A percentile compares a stretch with the other conserved stretches of the same genome.
Conservation (phyloP, 495 filamentous ascomycete species). For the Beverwykella pulmonaria region DNA sequence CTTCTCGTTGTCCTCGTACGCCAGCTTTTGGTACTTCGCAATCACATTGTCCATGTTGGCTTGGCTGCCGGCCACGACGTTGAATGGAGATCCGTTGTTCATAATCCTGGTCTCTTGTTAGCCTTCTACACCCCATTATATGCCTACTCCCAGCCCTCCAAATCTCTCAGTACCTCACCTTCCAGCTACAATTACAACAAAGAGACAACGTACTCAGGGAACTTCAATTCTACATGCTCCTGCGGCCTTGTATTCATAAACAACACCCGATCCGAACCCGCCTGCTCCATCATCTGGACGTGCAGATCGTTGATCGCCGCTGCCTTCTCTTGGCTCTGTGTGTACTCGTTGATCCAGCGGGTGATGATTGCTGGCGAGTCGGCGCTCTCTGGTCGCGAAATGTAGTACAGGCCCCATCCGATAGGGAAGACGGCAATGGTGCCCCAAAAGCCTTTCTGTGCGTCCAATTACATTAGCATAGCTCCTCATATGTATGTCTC, state of each 20-base stretch:
- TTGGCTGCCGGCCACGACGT: constrained; percentile 63
- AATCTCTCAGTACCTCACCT: background rate
- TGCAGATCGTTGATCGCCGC: constrained; percentile 65
- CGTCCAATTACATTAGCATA: constrained; percentile 30
- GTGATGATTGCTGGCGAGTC: constrained; percentile 59
- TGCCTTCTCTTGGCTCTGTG: constrained; percentile 53
- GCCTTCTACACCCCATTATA: background rate
- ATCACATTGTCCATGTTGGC: constrained; percentile 63
- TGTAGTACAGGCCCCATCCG: constrained; percentile 58
- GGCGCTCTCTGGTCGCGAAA: constrained; percentile 50
- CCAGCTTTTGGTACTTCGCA: constrained; percentile 63
- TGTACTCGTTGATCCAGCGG: constrained; percentile 58
- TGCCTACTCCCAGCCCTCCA: background rate
- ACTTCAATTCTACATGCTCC: constrained; percentile 57
- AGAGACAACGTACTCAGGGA: constrained; percentile 65
- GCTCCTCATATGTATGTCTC: constrained; percentile 22
- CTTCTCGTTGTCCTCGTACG: constrained; percentile 56
- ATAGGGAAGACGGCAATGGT: constrained; percentile 61
- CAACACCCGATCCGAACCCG: constrained; percentile 66
- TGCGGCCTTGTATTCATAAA: constrained; percentile 59
- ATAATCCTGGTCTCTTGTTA: constrained; percentile 54
- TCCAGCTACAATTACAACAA: background rate
- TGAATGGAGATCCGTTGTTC: constrained; percentile 63
- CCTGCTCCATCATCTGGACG: constrained; percentile 67
- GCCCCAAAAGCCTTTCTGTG: constrained; percentile 68